Conservation (phyloP, 2,329 filamentous ascomycete species). For the Cercospora sojina region DNA sequence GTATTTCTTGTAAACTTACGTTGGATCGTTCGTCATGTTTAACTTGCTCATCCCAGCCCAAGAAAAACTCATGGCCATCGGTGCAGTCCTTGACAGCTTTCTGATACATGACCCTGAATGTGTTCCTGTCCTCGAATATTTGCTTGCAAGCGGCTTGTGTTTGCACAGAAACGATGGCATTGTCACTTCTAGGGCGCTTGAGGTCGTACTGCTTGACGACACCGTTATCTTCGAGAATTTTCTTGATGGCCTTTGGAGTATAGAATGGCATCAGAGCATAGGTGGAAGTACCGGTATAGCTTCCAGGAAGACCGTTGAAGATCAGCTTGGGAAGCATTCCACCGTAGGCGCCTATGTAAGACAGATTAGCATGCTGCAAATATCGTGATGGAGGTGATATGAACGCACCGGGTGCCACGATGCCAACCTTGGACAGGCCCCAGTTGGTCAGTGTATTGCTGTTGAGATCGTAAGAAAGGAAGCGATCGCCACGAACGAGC, state of each 20-base stretch:
- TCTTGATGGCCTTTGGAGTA: constrained; percentile 50
- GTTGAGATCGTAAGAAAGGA: constrained; percentile 51
- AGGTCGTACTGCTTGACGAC: constrained; percentile 50
- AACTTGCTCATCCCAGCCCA: constrained; percentile 48
- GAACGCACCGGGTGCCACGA: constrained; percentile 39
- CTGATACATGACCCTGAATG: constrained; percentile 49
- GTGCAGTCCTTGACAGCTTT: constrained; percentile 38
- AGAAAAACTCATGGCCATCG: constrained; percentile 50
- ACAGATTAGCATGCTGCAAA: neutral
- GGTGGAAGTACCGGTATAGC: constrained; percentile 51
- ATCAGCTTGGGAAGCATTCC: constrained; percentile 48
- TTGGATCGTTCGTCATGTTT: constrained; percentile 44
- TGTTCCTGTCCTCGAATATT: constrained; percentile 51
- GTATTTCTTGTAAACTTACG: neutral
- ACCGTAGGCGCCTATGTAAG: constrained; percentile 12
- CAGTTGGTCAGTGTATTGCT: constrained; percentile 52
- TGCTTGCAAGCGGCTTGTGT: constrained; percentile 53
- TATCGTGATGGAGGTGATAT: neutral
- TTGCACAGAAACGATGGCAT: constrained; percentile 49
- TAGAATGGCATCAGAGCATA: constrained; percentile 54
- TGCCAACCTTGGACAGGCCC: constrained; percentile 50
- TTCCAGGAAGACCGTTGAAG: constrained; percentile 49
- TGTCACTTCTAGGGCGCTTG: constrained; percentile 38
- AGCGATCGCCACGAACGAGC: constrained; percentile 49
- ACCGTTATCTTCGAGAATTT: constrained; percentile 50